phyloP scores from a whole-genome alignment of 2,329 filamentous ascomycete species.

The Cytospora schulzeri region DNA sequence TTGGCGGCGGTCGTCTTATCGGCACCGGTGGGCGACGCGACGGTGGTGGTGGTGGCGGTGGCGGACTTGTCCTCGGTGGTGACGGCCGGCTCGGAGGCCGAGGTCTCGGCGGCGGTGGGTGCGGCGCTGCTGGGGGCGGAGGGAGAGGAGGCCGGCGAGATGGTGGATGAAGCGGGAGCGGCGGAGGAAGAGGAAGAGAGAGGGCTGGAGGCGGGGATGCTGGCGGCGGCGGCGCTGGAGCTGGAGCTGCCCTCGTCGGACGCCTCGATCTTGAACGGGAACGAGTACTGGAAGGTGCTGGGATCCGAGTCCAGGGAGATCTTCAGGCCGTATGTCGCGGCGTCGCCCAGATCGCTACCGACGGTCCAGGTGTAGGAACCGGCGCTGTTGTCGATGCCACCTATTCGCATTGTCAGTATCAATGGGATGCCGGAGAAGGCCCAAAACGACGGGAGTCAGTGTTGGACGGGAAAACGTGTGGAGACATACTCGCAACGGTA shows the following conservation, averaged over 20 bases:
- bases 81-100: constrained; percentile 28
- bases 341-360: constrained; percentile 45
- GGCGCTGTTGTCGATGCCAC: constrained; percentile 47
- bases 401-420: constrained; percentile 39
- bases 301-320: constrained; percentile 52
- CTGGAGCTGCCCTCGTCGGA: constrained; percentile 29
- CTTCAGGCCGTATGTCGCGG: constrained; percentile 59
- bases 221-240: constrained; percentile 31
- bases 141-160: constrained; percentile 32
- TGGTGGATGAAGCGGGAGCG: constrained; percentile 12
- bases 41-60: constrained; percentile 32
- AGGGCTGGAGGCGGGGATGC: constrained; percentile 33
- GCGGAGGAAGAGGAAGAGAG: constrained; percentile 27
- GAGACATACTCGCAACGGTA: constrained; percentile 53
- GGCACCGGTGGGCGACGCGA: constrained; percentile 24
- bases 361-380: constrained; percentile 55
- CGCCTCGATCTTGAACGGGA: constrained; percentile 59
- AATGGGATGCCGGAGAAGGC: background rate
- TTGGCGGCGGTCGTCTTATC: no score
- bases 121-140: constrained; percentile 33
- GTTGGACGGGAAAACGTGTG: no score
- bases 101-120: constrained; percentile 30
- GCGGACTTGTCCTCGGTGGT: constrained; percentile 20
- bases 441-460: background rate
- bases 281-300: constrained; percentile 61